These are phyloP conservation scores for Magnaporthales sp. DNA, from an alignment of 2,329 filamentous ascomycete species.

Conservation along the genomic window DNA sequence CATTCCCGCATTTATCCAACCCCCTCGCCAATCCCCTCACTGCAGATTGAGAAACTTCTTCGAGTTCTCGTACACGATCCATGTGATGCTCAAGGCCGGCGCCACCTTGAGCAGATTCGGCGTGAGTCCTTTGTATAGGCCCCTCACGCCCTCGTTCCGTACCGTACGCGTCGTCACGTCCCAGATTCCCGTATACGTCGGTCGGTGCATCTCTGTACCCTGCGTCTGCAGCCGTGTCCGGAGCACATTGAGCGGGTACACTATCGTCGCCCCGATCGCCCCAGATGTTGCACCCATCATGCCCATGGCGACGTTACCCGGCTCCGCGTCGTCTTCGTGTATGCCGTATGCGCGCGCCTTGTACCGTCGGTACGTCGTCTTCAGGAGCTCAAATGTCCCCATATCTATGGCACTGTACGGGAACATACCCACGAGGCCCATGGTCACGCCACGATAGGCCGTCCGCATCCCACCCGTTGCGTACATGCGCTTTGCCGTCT, in stretches of 20 bases:
- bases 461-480: conserved; percentile 62
- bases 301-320: conserved; percentile 76
- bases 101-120: conserved; percentile 95
- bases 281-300: conserved; percentile 87
- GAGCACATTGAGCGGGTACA: conserved; percentile 91
- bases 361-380: conserved; percentile 60
- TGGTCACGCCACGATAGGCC: conserved; percentile 86
- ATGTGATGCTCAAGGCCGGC: conserved; percentile 90
- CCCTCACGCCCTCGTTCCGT: conserved; percentile 71
- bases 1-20: not conserved
- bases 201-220: conserved; percentile 82
- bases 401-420: conserved; percentile 96
- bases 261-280: conserved; percentile 83
- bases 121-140: conserved; percentile 89
- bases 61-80: conserved; percentile 86
- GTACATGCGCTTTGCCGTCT: conserved; percentile 84
- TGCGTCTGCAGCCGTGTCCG: conserved; percentile 89
- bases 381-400: conserved; percentile 89
- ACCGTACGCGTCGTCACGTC: conserved; percentile 83
- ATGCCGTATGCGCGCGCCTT: conserved; percentile 62
- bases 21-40: conserved; percentile 15
- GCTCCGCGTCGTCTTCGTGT: conserved; percentile 75
- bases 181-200: conserved; percentile 82
- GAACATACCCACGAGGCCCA: conserved; percentile 94
- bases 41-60: conserved; percentile 60